phyloP scores from a whole-genome alignment of 2,329 filamentous ascomycete species.

The Penicillium sp. region DNA sequence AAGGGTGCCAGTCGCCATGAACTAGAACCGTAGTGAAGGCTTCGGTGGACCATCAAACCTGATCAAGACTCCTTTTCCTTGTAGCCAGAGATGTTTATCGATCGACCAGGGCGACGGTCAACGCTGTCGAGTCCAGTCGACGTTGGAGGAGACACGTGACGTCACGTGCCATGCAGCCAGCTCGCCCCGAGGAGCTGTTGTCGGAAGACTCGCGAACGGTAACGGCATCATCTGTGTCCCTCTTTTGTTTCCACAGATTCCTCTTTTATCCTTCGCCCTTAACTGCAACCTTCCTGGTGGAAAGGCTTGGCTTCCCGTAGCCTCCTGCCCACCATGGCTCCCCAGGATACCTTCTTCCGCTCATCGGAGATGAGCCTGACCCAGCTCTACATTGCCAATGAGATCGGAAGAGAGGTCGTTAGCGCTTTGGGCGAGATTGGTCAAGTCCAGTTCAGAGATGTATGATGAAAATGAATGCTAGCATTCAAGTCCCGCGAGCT shows the following conservation, averaged over 20 bases:
- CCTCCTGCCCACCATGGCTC: constrained; percentile 54
- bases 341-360: constrained; percentile 95
- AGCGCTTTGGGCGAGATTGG: constrained; percentile 95
- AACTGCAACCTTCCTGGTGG: constrained; percentile 18
- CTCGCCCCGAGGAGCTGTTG: constrained; percentile 13
- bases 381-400: constrained; percentile 98
- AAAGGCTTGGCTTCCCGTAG: constrained; percentile 25
- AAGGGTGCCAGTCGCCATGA: no score
- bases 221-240: constrained; percentile 17
- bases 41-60: not conserved
- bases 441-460: constrained; percentile 95
- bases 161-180: constrained; percentile 26
- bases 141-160: not conserved
- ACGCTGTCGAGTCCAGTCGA: not conserved
- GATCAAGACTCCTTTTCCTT: not conserved
- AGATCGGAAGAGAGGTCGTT: constrained; percentile 97
- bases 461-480: constrained; percentile 65
- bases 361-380: constrained; percentile 99
- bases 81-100: not conserved
- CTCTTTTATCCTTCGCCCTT: constrained; percentile 3
- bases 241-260: constrained; percentile 15
- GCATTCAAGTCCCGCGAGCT: constrained; percentile 9
- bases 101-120: not conserved
- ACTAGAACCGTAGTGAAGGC: not conserved
- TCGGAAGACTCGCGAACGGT: not conserved